These are phyloP conservation scores for Schoenoplectus triqueter DNA, from an alignment of 202 grass and related monocot genomes.

Conservation along the genomic window DNA sequence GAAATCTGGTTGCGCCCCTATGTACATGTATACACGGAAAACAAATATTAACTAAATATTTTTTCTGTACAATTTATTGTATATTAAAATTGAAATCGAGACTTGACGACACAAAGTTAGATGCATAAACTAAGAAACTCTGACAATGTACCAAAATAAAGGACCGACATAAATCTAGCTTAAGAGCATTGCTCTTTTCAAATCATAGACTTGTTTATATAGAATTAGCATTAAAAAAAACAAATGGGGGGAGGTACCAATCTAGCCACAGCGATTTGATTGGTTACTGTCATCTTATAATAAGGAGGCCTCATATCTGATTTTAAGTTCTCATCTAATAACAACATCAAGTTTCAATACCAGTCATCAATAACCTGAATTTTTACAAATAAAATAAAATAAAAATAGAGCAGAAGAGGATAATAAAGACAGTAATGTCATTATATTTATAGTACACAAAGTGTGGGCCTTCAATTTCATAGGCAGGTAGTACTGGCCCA, in stretches of 20 bases:
- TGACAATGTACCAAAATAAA: background rate
- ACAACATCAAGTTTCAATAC: background rate
- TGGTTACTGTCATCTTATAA: background rate
- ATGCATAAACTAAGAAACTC: background rate
- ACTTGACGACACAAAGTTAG: background rate
- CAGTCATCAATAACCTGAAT: constrained; percentile 2
- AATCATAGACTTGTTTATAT: background rate
- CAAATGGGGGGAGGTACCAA: background rate
- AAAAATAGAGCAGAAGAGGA: background rate
- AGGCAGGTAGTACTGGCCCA: background rate
- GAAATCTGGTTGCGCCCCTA: background rate
- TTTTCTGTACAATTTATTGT: background rate
- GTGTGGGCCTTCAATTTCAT: background rate
- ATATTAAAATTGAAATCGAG: background rate
- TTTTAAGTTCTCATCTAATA: background rate
- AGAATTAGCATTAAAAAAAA: background rate
- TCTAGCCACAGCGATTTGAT: background rate
- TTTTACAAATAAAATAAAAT: constrained; percentile 4
- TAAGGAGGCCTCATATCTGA: background rate
- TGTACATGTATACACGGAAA: background rate
- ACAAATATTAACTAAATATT: background rate
- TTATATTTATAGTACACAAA: background rate
- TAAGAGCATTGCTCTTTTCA: background rate
- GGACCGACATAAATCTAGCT: background rate
- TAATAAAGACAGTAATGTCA: background rate